Base-by-base conservation (phyloP, 129 eudicot genomes). In the Tagetes erecta region DNA sequence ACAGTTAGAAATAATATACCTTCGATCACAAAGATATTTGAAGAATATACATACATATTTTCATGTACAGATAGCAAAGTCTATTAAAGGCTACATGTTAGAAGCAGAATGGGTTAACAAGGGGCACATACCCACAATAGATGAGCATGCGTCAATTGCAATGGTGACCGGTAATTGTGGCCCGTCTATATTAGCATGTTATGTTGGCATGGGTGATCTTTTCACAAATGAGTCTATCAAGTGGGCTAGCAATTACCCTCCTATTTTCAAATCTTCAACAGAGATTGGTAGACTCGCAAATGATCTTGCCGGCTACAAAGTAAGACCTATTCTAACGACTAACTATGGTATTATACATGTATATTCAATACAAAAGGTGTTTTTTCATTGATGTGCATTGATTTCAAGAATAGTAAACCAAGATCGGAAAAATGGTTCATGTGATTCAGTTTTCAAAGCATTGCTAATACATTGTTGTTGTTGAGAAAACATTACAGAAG, bases 51-150 rank as follows among this genome's bases (percentile, higher is more conserved):
- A 36, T 3, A 5, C 30, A 38, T 63, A 66, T 66, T 5, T 41
- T 3, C 36, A 30, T 27, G 34, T 44, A 7, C 40, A 67, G 72
- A 4, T 67, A 57, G 44, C 10, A 45, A 31, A 68, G 7, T 38
- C n/a, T 63, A 1, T 38, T 4, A 63, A 63, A 38, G 68, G 31
- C 12, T 38, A 37, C 34, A 12, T 63, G 31, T 3, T 37, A 39
- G 46, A 63, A 63, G 68, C 46, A 63, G 38, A 38, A 63, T 63
- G 68, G 46, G 45, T 38, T 5, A 37, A 39, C 5, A 47, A 38
- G 10, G 68, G 68, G 33, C 68, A 34, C 1, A 63, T 38, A 5
- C 68, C 68, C 37, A 65, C 70, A 40, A 14, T 37, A 5, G 70
- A 65, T 3, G 70, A 65, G 51, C 51, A 65, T 41, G 36, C 46